Percentiles rank a stretch among this genome's conserved stretches.
Evolutionary conservation across 2,329 filamentous ascomycete species (phyloP).

Genomic region (Cadophora luteo-olivacea): DNA sequence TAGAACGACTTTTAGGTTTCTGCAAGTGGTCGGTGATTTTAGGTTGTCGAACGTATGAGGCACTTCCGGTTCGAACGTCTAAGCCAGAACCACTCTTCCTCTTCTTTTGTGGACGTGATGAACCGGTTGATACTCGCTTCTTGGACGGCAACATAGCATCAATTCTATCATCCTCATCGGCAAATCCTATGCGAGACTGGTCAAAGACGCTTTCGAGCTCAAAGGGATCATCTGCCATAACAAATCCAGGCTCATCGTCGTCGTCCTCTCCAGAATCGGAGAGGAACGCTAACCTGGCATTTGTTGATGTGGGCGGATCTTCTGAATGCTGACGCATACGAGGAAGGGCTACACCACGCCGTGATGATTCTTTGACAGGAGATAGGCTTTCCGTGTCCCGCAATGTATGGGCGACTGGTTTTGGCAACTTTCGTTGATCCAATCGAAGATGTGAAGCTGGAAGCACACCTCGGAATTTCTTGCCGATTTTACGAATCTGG

Average conservation of each 20-base stretch:
- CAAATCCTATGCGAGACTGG: constrained; percentile 34
- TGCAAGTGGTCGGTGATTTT: constrained; percentile 41
- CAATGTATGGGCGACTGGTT: constrained; percentile 26
- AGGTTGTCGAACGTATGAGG: constrained; percentile 32
- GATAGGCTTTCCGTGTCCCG: constrained; percentile 31
- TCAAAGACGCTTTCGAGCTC: constrained; percentile 32
- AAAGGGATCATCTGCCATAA: constrained; percentile 29
- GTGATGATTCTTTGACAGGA: constrained; percentile 28
- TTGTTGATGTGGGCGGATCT: constrained; percentile 12
- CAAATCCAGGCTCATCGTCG: constrained; percentile 17
- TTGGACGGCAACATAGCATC: constrained; percentile 45
- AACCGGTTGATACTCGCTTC: constrained; percentile 33
- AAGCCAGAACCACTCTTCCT: constrained; percentile 29
- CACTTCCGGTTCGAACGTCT: constrained; percentile 14
- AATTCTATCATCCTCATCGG: constrained; percentile 43
- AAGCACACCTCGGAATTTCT: constrained; percentile 62
- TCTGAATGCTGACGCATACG: constrained; percentile 19
- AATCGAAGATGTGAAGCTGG: constrained; percentile 72
- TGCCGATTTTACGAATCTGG: constrained; percentile 39
- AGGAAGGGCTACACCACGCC: constrained; percentile 43
- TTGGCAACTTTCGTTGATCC: constrained; percentile 51
- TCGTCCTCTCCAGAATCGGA: constrained; percentile 40
- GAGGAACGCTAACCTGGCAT: constrained; percentile 29
- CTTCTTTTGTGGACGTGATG: constrained; percentile 30
- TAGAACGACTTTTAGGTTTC: constrained; percentile 13